phyloP scores from a whole-genome alignment of 108 stramenopile genomes.

The Fistulifera solaris region DNA sequence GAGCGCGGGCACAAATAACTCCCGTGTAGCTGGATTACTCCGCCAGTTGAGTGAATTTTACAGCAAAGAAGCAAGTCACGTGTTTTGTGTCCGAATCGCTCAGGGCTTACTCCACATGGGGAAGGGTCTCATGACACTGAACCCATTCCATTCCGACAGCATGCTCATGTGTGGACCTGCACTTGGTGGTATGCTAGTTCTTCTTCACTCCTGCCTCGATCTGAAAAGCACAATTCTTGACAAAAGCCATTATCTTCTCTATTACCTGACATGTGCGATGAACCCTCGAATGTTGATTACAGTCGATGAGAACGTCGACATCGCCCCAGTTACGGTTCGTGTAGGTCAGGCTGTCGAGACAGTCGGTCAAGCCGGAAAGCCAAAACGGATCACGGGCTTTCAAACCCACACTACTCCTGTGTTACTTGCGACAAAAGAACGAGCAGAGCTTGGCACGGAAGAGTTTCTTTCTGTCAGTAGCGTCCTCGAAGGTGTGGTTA shows the following conservation, averaged over 20 bases:
- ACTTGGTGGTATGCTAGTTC: conserved; percentile 86
- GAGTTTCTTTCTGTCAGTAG: conserved; percentile 82
- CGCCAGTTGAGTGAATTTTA: conserved; percentile 97
- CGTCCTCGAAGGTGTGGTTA: conserved; percentile 94
- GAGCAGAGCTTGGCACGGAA: conserved; percentile 95
- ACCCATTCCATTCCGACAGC: conserved; percentile 96
- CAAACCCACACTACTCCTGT: conserved; percentile 99
- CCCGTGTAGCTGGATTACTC: conserved; percentile 93
- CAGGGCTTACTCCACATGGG: conserved; percentile 98
- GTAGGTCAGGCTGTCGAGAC: conserved; percentile 99
- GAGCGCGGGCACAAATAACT: conserved; percentile 98
- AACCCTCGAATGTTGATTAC: conserved; percentile 98
- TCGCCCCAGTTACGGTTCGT: conserved; percentile 89
- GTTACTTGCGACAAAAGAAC: conserved; percentile 85
- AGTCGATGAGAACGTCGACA: conserved; percentile 82
- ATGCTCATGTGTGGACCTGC: conserved; percentile 84
- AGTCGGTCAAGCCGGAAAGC: conserved; percentile 99
- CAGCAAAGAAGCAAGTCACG: conserved; percentile 88
- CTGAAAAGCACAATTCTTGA: conserved; percentile 91
- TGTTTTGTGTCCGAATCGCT: conserved; percentile 97
- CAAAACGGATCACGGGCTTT: conserved; percentile 99
- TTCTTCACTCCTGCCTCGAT: conserved; percentile 88
- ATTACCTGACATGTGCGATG: conserved; percentile 93
- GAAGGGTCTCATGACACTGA: conserved; percentile 94
- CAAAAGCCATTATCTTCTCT: conserved; percentile 95